Base-by-base conservation (phyloP, 2,329 filamentous ascomycete genomes). In the Colletotrichum melonis region DNA sequence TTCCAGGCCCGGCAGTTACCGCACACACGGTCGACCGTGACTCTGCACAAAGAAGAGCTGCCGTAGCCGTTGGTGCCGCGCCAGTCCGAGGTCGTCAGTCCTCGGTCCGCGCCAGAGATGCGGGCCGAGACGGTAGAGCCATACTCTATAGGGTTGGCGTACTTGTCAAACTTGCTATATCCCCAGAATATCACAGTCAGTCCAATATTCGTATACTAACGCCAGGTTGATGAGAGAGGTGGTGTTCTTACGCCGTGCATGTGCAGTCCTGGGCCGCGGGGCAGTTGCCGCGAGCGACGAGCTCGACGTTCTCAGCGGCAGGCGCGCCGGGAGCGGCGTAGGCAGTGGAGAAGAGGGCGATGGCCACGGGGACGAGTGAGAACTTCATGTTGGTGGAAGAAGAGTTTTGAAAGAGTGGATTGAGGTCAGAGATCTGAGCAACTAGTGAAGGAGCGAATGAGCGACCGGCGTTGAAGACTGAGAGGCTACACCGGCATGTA, bases 281-380 rank as follows among this genome's bases (percentile, higher is more conserved):
- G 30, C 65, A 68, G 46, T 46, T 68, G 42, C 65, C 65, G 30
- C 65, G 65, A 22, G 65, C 57, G 22, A 62, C 65, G 19, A 68
- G 65, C 24, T 62, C 56, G 6, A 12, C 28, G 16, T 54, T 28
- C 24, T 68, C 42, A 16, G 42, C 7, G 19, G 28, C 52, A 42
- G 63, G 52, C 32, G 63, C 28, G 22, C 57, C 62, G 6, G 65
- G 65, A 8, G 65, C 65, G 12, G 65, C 65, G 30, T 32, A 62
- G 24, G 22, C 65, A 49, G 26, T 46, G 5, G 42, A 68, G 42
- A 54, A 11, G 46, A 62, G 28, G 11, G 65, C 57, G 7, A 68
- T 8, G 14, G 49, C 46, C 1, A 68, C 16, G 22, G 57, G 46
- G 9, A 68, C 11, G 56, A 68, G 9, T 14, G 42, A 56, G 3